Evolutionary conservation across 78 protist species (phyloP), one percentile per base, ranked within the genome.

Genomic region (Dictyostelium firmibasis): DNA sequence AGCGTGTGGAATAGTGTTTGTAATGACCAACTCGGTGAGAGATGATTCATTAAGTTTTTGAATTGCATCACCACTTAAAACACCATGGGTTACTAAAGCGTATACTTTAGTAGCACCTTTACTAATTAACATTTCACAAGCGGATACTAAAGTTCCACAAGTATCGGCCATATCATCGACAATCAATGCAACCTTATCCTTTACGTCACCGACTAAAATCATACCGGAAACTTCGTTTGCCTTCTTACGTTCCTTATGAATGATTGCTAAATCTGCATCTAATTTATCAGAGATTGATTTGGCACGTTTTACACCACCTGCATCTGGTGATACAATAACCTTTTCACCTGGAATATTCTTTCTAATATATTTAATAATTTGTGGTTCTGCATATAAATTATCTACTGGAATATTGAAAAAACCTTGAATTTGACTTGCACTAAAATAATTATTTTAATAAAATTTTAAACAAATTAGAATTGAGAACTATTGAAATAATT

Each of bases 101-200:
- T 83, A 81, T 43, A 97, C 98, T 81, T 60, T 43, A 69, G 77
- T 53, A 5, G 98, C 98, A 27, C 98, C 98, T 44, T 64, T 72
- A 76, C 88, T 81, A 64, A 62, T 31, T 76, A 97, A 91, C 86
- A 86, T 81, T 20, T 94, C 93, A 11, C 97, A 96, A 23, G 98
- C 86, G 10, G 77, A 94, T 60, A 60, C 74, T 64, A 97, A 91
- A n/a, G 98, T 97, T 29, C 98, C 98, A 69, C 97, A 92, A 9
- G 98, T 97, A 83, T 97, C 98, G 16, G 96, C 97, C 96, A 96
- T 96, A 84, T 97, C 98, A 81, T 95, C 97, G n/a, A 95, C 92
- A 23, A 97, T 85, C 47, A 95, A 84, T 57, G 96, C 92, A 47
- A 36, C 72, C 83, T 91, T 86, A 91, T 72, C 97, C 74, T 77